Conservation (phyloP, 257 asterid species). For the Salvia splendens region DNA sequence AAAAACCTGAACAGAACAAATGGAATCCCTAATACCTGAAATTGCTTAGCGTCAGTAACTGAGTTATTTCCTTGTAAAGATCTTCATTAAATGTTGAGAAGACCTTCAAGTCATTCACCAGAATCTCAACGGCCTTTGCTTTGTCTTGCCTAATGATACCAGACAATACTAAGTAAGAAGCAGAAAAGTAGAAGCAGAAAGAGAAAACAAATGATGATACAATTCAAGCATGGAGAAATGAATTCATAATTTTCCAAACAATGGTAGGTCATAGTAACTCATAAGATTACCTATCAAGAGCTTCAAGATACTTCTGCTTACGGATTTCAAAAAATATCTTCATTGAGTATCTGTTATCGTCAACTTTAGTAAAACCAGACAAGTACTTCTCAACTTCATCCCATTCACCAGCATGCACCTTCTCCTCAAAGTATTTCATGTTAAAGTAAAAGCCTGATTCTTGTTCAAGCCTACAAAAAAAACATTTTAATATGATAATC, state of each 20-base stretch:
- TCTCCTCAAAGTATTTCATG: conserved; percentile 97
- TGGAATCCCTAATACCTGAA: conserved; percentile 62
- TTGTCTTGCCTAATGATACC: conserved; percentile 71
- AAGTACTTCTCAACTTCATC: conserved; percentile 96
- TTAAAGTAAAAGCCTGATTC: conserved; percentile 94
- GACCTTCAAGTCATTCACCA: conserved; percentile 85
- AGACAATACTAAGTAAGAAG: conserved; percentile 7
- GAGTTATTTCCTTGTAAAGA: conserved; percentile 89
- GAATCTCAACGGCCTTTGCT: conserved; percentile 87
- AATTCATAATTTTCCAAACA: conserved; percentile 5
- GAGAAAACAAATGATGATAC: neutral
- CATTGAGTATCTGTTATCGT: conserved; percentile 95
- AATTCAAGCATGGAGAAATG: neutral
- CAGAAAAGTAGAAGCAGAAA: neutral
- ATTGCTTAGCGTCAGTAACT: conserved; percentile 77
- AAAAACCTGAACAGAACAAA: conserved; percentile 12
- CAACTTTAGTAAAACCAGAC: conserved; percentile 94
- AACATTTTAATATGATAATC: conserved; percentile 3
- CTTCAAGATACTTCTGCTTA: conserved; percentile 97
- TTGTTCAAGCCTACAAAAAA: conserved; percentile 80
- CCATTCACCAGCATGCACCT: conserved; percentile 97
- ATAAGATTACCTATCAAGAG: conserved; percentile 75
- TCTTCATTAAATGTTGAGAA: conserved; percentile 90
- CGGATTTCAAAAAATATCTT: conserved; percentile 94
- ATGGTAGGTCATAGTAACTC: conserved; percentile 4